Percentiles rank a stretch among this genome's conserved stretches.
Evolutionary conservation across 495 filamentous ascomycete genomes (phyloP).

Genomic region (Penicillium riverlandense): DNA sequence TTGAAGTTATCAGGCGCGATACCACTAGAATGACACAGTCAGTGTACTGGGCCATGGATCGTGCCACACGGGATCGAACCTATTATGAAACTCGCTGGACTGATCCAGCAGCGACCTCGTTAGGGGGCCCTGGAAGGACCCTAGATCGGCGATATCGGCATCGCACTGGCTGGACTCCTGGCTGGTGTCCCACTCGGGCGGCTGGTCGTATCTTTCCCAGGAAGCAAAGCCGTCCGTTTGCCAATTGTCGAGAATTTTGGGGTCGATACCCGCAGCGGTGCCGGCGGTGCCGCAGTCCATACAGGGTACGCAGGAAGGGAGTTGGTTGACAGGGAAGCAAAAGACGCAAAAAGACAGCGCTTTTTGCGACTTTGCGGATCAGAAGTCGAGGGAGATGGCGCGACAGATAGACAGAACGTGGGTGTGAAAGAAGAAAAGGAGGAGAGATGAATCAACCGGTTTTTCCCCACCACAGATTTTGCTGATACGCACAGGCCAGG

Average conservation of each 20-base stretch:
- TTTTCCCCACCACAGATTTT: slow-evolving; percentile 9
- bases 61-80: no score
- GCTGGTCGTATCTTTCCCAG: slow-evolving; percentile 37
- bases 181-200: slow-evolving; percentile 38
- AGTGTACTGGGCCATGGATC: no score
- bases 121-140: slow-evolving; percentile 24
- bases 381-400: no score
- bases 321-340: slow-evolving; percentile 11
- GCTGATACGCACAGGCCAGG: slow-evolving; percentile 5
- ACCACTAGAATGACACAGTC: slow-evolving; percentile 1
- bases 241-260: slow-evolving; percentile 42
- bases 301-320: slow-evolving; percentile 22
- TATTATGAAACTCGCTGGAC: slow-evolving; percentile 15
- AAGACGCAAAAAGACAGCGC: slow-evolving; percentile 13
- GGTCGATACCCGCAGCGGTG: slow-evolving; percentile 41
- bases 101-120: slow-evolving; percentile 20
- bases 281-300: slow-evolving; percentile 40
- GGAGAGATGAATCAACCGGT: slow-evolving; percentile 8
- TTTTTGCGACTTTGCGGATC: slow-evolving; percentile 11
- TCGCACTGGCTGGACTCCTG: slow-evolving; percentile 38
- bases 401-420: no score
- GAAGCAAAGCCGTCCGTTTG: slow-evolving; percentile 34
- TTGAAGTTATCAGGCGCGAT: slow-evolving; percentile 26
- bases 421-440: slow-evolving; percentile 2
- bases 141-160: slow-evolving; percentile 32